A percentile compares a stretch with the other conserved stretches of the same genome.
phyloP scores from a whole-genome alignment of 2,329 filamentous ascomycete genomes.

The Colletotrichum musae region DNA sequence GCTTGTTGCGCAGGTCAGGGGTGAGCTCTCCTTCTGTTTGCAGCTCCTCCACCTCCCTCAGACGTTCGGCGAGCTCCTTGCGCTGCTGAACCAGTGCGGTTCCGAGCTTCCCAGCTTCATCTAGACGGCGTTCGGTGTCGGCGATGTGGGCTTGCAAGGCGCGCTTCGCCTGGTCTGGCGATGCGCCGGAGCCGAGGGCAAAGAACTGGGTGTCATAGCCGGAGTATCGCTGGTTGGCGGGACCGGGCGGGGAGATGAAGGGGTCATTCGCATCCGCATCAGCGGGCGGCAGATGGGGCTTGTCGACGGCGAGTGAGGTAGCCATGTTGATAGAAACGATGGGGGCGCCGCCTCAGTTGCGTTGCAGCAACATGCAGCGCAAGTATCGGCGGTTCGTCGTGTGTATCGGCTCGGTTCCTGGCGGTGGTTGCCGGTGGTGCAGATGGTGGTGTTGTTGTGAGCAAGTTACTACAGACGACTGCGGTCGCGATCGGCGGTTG shows the following conservation, averaged over 20 bases:
- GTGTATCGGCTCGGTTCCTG: constrained; percentile 8
- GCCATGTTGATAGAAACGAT: constrained; percentile 54
- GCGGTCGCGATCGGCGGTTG: constrained; percentile 22
- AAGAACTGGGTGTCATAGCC: constrained; percentile 87
- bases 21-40: constrained; percentile 84
- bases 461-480: not conserved
- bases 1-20: constrained; percentile 84
- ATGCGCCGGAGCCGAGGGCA: constrained; percentile 80
- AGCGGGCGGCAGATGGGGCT: constrained; percentile 56
- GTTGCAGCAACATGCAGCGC: constrained; percentile 39
- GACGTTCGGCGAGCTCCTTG: constrained; percentile 82
- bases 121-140: constrained; percentile 91
- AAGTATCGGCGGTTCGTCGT: constrained; percentile 13
- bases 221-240: constrained; percentile 79
- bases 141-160: constrained; percentile 92
- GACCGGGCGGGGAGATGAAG: constrained; percentile 66
- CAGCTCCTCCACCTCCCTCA: constrained; percentile 87
- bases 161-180: constrained; percentile 88
- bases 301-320: constrained; percentile 59
- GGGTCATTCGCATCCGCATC: constrained; percentile 65
- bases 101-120: constrained; percentile 91
- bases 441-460: constrained; percentile 1
- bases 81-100: constrained; percentile 90
- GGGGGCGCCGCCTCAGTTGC: constrained; percentile 37
- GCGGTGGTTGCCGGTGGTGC: not conserved